phyloP scores from a whole-genome alignment of 1,139 yeast genomes.

The Suhomyces ambrosiae region DNA sequence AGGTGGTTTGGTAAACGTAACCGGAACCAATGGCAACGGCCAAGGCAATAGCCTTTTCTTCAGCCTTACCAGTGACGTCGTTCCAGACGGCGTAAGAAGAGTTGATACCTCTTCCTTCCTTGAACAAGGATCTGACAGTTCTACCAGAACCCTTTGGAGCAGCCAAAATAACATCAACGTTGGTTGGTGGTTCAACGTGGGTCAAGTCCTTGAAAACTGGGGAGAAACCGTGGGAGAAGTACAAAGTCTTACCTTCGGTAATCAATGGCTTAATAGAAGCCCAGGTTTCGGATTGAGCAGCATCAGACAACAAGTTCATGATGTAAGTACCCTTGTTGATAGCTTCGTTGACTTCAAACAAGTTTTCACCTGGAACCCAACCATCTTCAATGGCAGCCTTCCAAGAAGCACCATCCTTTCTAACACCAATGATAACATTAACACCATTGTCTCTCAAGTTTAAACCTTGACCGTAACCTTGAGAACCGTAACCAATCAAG shows the following conservation, averaged over 20 bases:
- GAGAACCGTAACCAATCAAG: conserved; percentile 98
- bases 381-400: conserved; percentile 99
- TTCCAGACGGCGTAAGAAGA: conserved; percentile 99
- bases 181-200: conserved; percentile 90
- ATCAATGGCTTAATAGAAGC: conserved; percentile 78
- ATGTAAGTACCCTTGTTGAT: conserved; percentile 86
- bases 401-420: conserved; percentile 99
- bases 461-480: conserved; percentile 99
- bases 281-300: conserved; percentile 99
- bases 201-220: conserved; percentile 98
- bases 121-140: conserved; percentile 98
- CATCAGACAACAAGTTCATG: conserved; percentile 98
- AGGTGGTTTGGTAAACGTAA: conserved; percentile 99
- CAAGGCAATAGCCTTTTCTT: conserved; percentile 97
- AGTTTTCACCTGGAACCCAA: conserved; percentile 99
- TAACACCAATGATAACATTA: conserved; percentile 96
- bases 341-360: conserved; percentile 94
- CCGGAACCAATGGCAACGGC: conserved; percentile 99
- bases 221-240: conserved; percentile 99
- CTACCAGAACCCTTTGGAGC: conserved; percentile 99
- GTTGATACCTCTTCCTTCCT: conserved; percentile 99
- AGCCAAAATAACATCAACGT: conserved; percentile 95
- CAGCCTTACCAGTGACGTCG: conserved; percentile 98
- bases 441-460: conserved; percentile 98
- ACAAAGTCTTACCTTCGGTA: conserved; percentile 95